phyloP scores from a whole-genome alignment of 768 basidiomycete genomes.

The Lactifluus hygrophoroides region DNA sequence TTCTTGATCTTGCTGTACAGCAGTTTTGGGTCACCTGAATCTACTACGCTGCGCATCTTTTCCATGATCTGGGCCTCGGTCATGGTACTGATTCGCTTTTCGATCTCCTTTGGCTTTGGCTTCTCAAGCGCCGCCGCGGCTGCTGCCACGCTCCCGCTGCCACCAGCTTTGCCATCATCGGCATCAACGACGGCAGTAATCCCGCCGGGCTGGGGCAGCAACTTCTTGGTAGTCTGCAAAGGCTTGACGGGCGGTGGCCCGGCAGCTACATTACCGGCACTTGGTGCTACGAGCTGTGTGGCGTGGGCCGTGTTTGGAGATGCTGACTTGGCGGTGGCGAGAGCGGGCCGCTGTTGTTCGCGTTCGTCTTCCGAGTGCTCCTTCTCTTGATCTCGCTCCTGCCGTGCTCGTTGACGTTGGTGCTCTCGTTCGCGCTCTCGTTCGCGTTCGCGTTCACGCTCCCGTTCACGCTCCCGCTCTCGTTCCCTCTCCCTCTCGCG shows the following conservation, averaged over 20 bases:
- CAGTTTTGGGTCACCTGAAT: slow-evolving; percentile 75
- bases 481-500: slow-evolving; percentile 14
- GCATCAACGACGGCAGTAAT: slow-evolving; percentile 40
- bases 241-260: slow-evolving; percentile 65
- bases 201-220: slow-evolving; percentile 37
- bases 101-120: slow-evolving; percentile 50
- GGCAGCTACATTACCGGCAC: slow-evolving; percentile 40
- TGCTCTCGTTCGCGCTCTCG: slow-evolving; percentile 25
- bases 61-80: slow-evolving; percentile 98
- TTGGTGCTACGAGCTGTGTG: slow-evolving; percentile 36
- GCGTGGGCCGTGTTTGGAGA: slow-evolving; percentile 37
- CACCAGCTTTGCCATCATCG: slow-evolving; percentile 34
- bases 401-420: slow-evolving; percentile 24
- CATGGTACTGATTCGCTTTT: slow-evolving; percentile 93
- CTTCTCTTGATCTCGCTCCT: slow-evolving; percentile 25
- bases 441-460: slow-evolving; percentile 17
- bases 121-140: slow-evolving; percentile 60
- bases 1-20: slow-evolving; percentile 97
- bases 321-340: slow-evolving; percentile 35
- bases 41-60: slow-evolving; percentile 85
- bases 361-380: background rate
- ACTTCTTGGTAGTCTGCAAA: slow-evolving; percentile 59
- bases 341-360: slow-evolving; percentile 25
- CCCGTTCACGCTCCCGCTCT: slow-evolving; percentile 22
- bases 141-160: slow-evolving; percentile 46